Percentiles rank a stretch among this genome's conserved stretches.
These are phyloP conservation scores for Nakazawaea pomicola DNA, from an alignment of 805 yeast species.

Conservation along the genomic window DNA sequence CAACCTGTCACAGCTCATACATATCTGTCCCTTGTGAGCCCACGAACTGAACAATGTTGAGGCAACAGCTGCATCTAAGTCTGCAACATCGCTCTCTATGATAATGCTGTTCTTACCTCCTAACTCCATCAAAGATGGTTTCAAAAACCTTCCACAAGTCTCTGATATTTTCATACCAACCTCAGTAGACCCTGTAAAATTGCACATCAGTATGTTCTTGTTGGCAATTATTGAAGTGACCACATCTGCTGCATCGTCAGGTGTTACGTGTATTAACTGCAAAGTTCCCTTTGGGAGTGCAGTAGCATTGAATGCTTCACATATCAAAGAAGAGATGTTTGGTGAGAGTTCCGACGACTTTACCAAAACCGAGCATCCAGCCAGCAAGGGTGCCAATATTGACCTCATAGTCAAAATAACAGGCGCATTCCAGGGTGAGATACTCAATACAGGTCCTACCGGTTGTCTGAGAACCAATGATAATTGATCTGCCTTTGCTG, in stretches of 20 bases:
- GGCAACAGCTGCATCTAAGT: conserved; percentile 27
- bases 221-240: conserved; percentile 25
- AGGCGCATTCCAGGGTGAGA: conserved; percentile 49
- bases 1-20: conserved; percentile 40
- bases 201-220: conserved; percentile 28
- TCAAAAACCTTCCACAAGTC: conserved; percentile 31
- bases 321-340: conserved; percentile 25
- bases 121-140: conserved; percentile 38
- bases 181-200: conserved; percentile 41
- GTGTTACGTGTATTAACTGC: conserved; percentile 28
- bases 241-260: conserved; percentile 22
- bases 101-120: conserved; percentile 40
- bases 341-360: conserved; percentile 39
- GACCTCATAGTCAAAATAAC: conserved; percentile 34
- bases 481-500: conserved; percentile 12
- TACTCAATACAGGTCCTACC: conserved; percentile 39
- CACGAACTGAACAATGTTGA: conserved; percentile 29
- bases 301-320: conserved; percentile 29
- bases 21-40: conserved; percentile 43
- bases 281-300: conserved; percentile 34
- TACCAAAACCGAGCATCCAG: conserved; percentile 42
- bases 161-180: conserved; percentile 33
- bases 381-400: conserved; percentile 39
- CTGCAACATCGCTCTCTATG: conserved; percentile 27
- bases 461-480: conserved; percentile 31